Evolutionary conservation across 139 green algal species (phyloP).

Genomic region (Deuterostichococcus epilithicus): DNA sequence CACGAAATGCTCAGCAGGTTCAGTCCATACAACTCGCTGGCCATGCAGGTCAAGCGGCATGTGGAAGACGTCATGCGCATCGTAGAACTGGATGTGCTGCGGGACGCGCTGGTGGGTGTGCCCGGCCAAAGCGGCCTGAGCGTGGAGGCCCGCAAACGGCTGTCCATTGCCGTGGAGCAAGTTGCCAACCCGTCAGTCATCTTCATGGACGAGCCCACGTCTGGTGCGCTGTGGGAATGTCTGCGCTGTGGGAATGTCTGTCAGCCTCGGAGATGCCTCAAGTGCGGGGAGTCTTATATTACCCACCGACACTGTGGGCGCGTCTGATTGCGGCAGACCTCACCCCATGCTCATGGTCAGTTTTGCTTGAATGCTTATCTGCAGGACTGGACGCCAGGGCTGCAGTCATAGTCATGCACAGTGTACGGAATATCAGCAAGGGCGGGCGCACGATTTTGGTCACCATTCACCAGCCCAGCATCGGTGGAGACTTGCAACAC

Average conservation of each 20-base stretch:
- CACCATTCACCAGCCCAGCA: constrained; percentile 89
- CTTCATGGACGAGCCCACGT: constrained; percentile 85
- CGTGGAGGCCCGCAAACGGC: constrained; percentile 86
- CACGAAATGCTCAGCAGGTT: constrained; percentile 8
- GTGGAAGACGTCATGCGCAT: constrained; percentile 70
- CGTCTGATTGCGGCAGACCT: no score
- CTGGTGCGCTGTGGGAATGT: constrained; percentile 8
- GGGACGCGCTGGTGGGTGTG: constrained; percentile 39
- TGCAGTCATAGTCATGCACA: constrained; percentile 68
- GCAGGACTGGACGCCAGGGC: constrained; percentile 66
- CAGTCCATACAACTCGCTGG: neutral
- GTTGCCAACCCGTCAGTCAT: constrained; percentile 84
- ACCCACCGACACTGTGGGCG: neutral
- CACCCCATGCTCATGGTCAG: neutral
- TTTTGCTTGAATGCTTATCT: no score
- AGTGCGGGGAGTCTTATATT: neutral
- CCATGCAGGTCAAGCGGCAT: constrained; percentile 18
- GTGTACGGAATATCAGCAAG: constrained; percentile 57
- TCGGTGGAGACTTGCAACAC: constrained; percentile 9
- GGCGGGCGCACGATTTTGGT: constrained; percentile 75
- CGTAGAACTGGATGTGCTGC: constrained; percentile 61
- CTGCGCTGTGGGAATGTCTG: no score
- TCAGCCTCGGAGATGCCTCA: constrained; percentile 17
- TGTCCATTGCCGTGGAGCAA: constrained; percentile 91
- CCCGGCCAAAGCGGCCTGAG: constrained; percentile 47